phyloP scores from a whole-genome alignment of 768 basidiomycete species.

The Cystofilobasidium ferigula region DNA sequence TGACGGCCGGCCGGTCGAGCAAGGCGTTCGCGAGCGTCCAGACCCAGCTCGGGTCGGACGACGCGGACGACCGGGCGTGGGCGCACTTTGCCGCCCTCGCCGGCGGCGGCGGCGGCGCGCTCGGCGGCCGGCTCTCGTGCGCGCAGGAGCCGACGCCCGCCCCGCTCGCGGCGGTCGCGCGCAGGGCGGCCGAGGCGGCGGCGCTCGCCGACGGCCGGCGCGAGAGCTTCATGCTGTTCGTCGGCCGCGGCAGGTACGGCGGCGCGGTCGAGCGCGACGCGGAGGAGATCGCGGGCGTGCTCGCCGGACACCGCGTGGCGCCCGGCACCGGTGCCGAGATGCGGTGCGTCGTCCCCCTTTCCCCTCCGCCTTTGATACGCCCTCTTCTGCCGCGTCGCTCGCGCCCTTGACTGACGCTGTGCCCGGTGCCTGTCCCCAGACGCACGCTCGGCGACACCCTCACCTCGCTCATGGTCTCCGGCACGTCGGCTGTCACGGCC shows the following conservation, averaged over 20 bases:
- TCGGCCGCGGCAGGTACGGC: conserved; percentile 52
- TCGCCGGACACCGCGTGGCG: conserved; percentile 47
- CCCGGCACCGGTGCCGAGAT: conserved; percentile 13
- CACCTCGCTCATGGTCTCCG: conserved; percentile 58
- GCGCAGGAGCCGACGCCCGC: conserved; percentile 37
- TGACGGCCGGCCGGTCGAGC: conserved; percentile 7
- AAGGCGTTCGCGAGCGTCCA: conserved; percentile 41
- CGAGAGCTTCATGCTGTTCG: conserved; percentile 47
- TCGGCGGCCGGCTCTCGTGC: conserved; percentile 61
- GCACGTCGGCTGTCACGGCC: conserved; percentile 27
- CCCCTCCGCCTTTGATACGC: no score
- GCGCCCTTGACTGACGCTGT: background rate
- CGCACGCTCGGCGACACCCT: conserved; percentile 81
- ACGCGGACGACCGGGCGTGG: conserved; percentile 74
- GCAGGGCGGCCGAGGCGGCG: conserved; percentile 50
- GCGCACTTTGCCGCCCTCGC: conserved; percentile 43
- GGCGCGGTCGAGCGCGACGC: conserved; percentile 21
- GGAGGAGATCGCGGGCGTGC: conserved; percentile 54
- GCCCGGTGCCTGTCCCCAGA: conserved; percentile 47
- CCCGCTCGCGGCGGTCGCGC: conserved; percentile 41
- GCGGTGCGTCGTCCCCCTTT: background rate
- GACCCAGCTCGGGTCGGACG: conserved; percentile 60
- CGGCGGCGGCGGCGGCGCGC: conserved; percentile 33
- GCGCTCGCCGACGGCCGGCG: conserved; percentile 26
- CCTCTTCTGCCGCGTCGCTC: background rate